Conservation (phyloP, 1,139 yeast species). For the Suhomyces terraborum region DNA sequence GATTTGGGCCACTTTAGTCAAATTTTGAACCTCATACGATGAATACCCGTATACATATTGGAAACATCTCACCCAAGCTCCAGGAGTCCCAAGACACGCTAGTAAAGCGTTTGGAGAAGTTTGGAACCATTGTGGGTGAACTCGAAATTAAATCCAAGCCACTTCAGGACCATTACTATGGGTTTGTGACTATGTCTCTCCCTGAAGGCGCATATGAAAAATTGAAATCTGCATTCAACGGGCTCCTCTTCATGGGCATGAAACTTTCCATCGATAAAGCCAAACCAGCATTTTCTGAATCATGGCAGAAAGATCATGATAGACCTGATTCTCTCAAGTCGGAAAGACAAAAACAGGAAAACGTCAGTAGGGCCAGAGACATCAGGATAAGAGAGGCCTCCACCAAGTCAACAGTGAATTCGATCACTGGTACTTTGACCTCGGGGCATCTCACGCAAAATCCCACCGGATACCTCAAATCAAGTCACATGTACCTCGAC, state of each 20-base stretch:
- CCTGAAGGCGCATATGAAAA: constrained; percentile 45
- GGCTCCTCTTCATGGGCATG: constrained; percentile 74
- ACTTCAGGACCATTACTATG: constrained; percentile 57
- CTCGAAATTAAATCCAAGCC: constrained; percentile 55
- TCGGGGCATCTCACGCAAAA: constrained; percentile 18
- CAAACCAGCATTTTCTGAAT: constrained; percentile 34
- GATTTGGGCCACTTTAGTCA: background rate
- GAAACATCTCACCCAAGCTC: constrained; percentile 60
- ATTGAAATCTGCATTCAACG: constrained; percentile 61
- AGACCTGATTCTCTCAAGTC: constrained; percentile 38
- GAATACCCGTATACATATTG: constrained; percentile 59
- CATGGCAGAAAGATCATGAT: constrained; percentile 46
- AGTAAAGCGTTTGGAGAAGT: constrained; percentile 47
- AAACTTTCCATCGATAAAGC: constrained; percentile 57
- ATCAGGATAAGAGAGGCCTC: constrained; percentile 44
- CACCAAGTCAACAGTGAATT: constrained; percentile 30
- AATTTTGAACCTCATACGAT: constrained; percentile 6
- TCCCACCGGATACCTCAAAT: constrained; percentile 32
- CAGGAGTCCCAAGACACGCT: constrained; percentile 47
- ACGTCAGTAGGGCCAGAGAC: constrained; percentile 44
- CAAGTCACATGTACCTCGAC: constrained; percentile 38
- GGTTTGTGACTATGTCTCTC: constrained; percentile 62
- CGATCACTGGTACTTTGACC: constrained; percentile 23
- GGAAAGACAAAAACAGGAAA: constrained; percentile 31
- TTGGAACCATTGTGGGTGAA: constrained; percentile 47